Conservation (phyloP, 208 protist genomes). For the Strigomonas culicis region DNA sequence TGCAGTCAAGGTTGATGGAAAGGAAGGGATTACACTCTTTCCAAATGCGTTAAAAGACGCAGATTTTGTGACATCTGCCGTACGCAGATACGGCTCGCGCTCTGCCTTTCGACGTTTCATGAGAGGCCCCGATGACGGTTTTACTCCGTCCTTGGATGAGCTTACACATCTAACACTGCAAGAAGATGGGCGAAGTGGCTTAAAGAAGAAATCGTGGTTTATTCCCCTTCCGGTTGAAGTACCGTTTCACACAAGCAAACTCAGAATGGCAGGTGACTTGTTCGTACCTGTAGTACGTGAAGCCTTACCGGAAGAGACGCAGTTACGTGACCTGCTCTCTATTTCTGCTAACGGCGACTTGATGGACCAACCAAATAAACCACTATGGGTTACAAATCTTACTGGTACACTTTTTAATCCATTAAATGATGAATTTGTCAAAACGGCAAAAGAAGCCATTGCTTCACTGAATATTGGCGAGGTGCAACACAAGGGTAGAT, state of each 20-base stretch:
- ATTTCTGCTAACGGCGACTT: slow-evolving; percentile 12
- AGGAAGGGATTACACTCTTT: slow-evolving; percentile 60
- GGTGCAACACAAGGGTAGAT: slow-evolving; percentile 63
- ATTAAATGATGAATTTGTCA: slow-evolving; percentile 48
- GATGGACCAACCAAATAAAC: slow-evolving; percentile 1
- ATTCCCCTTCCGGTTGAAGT: slow-evolving; percentile 74
- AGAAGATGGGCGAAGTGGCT: slow-evolving; percentile 79
- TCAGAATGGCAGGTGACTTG: slow-evolving; percentile 56
- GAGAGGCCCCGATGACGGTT: slow-evolving; percentile 78
- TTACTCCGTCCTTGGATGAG: slow-evolving; percentile 66
- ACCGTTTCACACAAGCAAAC: slow-evolving; percentile 78
- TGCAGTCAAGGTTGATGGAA: slow-evolving; percentile 50
- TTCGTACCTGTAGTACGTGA: slow-evolving; percentile 69
- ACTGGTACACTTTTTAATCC: slow-evolving; percentile 69
- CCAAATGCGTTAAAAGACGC: slow-evolving; percentile 25
- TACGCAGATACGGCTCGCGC: slow-evolving; percentile 55
- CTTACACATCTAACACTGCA: slow-evolving; percentile 77
- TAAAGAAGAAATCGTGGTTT: slow-evolving; percentile 90
- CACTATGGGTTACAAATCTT: slow-evolving; percentile 81
- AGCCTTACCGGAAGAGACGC: slow-evolving; percentile 62
- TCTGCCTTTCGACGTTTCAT: slow-evolving; percentile 72
- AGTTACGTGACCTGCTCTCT: slow-evolving; percentile 50
- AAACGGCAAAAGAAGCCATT: slow-evolving; percentile 36
- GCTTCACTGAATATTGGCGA: slow-evolving; percentile 77
- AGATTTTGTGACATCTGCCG: slow-evolving; percentile 71